phyloP scores from a whole-genome alignment of 164 flowering plant species.

The Malania oleifera region DNA sequence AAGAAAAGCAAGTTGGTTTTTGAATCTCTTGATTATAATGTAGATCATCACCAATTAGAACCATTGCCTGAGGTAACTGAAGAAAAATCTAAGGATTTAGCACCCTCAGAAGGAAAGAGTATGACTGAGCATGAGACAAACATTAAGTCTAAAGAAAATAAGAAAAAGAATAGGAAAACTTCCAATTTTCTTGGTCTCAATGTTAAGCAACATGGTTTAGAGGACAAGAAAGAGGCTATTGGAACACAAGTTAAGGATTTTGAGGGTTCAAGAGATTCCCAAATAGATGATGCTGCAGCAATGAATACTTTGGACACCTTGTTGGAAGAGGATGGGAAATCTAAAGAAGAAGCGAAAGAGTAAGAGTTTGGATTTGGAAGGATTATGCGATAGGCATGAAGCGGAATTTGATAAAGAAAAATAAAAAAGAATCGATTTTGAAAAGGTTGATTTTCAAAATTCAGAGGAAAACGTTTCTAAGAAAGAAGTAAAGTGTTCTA shows the following conservation, averaged over 20 bases:
- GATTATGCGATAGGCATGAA: background rate
- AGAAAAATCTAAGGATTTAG: slow-evolving; percentile 13
- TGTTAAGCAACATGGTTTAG: too few relatives aligned
- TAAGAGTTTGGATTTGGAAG: slow-evolving; percentile 7
- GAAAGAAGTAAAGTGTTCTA: slow-evolving; percentile 30
- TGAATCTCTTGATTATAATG: slow-evolving; percentile 16
- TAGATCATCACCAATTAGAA: slow-evolving; percentile 10
- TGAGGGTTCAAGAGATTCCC: too few relatives aligned
- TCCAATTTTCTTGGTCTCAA: slow-evolving; percentile 6
- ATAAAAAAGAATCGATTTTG: slow-evolving; percentile 6
- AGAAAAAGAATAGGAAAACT: slow-evolving; percentile 24
- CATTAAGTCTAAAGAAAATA: slow-evolving; percentile 25
- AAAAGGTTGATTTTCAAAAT: slow-evolving; percentile 9
- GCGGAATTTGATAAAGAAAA: slow-evolving; percentile 9
- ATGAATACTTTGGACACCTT: background rate
- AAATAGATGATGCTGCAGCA: too few relatives aligned
- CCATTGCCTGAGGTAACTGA: slow-evolving; percentile 8
- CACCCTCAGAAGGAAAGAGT: background rate
- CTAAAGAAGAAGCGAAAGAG: slow-evolving; percentile 17
- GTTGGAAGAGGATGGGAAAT: slow-evolving; percentile 10
- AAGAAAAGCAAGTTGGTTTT: slow-evolving; percentile 32
- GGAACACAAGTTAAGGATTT: too few relatives aligned
- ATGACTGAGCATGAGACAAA: slow-evolving; percentile 6
- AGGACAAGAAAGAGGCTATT: too few relatives aligned
- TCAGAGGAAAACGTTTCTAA: slow-evolving; percentile 18